A percentile compares a stretch with the other conserved stretches of the same genome.
phyloP scores from a whole-genome alignment of 768 basidiomycete species.

The Boletus pseudo-olivaceus region DNA sequence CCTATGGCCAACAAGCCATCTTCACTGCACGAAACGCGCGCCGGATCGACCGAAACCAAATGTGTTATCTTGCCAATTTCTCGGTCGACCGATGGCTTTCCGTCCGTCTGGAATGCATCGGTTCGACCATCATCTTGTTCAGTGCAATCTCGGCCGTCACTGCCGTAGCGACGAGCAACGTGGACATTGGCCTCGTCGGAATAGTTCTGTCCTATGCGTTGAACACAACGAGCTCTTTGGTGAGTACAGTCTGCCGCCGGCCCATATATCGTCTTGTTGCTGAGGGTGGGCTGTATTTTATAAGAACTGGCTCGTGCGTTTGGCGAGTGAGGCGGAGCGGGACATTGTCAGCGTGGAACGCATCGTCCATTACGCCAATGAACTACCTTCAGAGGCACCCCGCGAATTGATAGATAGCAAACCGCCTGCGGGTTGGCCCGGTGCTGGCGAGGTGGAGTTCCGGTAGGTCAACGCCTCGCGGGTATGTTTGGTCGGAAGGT shows the following conservation, averaged over 20 bases:
- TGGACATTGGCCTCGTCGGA: conserved; percentile 87
- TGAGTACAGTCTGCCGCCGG: conserved; percentile 32
- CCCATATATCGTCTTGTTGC: neutral
- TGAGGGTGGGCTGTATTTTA: neutral
- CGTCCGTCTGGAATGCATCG: conserved; percentile 79
- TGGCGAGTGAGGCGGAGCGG: conserved; percentile 85
- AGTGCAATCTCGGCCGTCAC: conserved; percentile 64
- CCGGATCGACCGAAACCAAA: conserved; percentile 85
- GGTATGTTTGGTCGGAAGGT: neutral
- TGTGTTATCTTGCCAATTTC: conserved; percentile 69
- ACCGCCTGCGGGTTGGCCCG: conserved; percentile 65
- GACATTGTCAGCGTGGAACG: conserved; percentile 89
- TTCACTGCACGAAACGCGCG: conserved; percentile 69
- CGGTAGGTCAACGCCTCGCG: conserved; percentile 37
- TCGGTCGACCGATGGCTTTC: conserved; percentile 83
- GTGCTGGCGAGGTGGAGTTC: conserved; percentile 70
- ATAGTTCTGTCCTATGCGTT: conserved; percentile 82
- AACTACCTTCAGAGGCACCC: conserved; percentile 71
- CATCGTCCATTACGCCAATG: conserved; percentile 70
- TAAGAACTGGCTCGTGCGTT: conserved; percentile 80
- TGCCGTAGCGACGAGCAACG: conserved; percentile 68
- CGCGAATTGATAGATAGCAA: conserved; percentile 59
- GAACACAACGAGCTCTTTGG: conserved; percentile 76
- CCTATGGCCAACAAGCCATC: conserved; percentile 65
- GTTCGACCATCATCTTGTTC: conserved; percentile 72